Evolutionary conservation across 805 yeast genomes (phyloP), one percentile per base, ranked within the genome.

Genomic region (Ogataea methylovora): DNA sequence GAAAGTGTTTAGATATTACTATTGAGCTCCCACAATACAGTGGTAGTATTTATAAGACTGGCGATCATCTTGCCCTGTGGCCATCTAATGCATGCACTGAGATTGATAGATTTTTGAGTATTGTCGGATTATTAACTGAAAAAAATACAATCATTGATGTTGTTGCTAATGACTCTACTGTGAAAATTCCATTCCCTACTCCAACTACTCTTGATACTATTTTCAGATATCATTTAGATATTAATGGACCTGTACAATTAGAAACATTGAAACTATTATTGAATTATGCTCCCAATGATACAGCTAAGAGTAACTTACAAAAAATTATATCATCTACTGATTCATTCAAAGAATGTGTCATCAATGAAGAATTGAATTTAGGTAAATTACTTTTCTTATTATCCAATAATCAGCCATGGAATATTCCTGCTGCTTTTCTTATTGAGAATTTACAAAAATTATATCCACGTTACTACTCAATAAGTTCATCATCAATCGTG

Each of bases 41-140:
- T n/a, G n/a, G n/a, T n/a, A n/a, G n/a, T n/a, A n/a, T n/a, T n/a
- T 90, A 88, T 58, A 65, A 84, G 30, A 85, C 97, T 4, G 97
- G 97, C 52, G 97, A 90, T 56, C 97, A 90, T 60, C 62, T 90
- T 37, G 97, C 94, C 13, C 64, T 90, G 32, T 83, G 94, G 84
- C 86, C 96, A 20, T 79, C 84, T 16, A 90, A 90, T 60, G 61
- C 84, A 4, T 60, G 70, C 43, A 79, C 71, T 47, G 78, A 82
- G 45, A 79, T 87, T 21, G 67, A 66, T 8, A 58, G 66, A 28
- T 83, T 88, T 49, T 58, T 81, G 35, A 44, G 61, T 30, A 75
- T 80, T 2, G 73, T 87, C 41, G 78, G 73, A 16, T 63, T 87
- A 38, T 50, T 54, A 14, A 63, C 53, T 23, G 67, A 69, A 44